Base-by-base conservation (phyloP, 306 rosid genomes). In the Pachyrhizus erosus region DNA sequence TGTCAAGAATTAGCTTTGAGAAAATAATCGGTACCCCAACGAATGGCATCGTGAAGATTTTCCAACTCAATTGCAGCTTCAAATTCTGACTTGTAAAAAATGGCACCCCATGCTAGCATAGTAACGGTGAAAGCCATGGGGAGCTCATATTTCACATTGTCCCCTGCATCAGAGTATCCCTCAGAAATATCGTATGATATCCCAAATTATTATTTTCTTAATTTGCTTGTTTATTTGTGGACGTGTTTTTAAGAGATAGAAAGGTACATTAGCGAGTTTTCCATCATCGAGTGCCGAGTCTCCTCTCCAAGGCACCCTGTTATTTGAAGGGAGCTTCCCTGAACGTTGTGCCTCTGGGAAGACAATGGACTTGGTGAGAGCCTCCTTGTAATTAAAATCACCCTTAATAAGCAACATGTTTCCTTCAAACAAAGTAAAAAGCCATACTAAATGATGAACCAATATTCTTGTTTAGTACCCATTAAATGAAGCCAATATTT, bases 81-180 rank as follows among this genome's bases (percentile, higher is more conserved):
- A 2, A 93, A 82, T 76, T 96, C 93, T 9, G 76, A 3, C 13
- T 72, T 66, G 90, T 89, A 93, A 51, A 61, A 68, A 4, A 92
- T 4, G 7, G 96, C 97, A 20, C 87, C 89, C 99, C 99, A 96
- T 71, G 99, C 69, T 1, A 93, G 88, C 24, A 97, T 91, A 3
- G 99, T 93, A 0, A 96, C 82, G 0, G 99, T 96, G 86, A 96
- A 96, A 31, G 99, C 99, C 99, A 96, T 91, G 0, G 99, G 99
- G 2, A 96, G 88, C 5, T 98, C 99, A 69, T 91, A 93, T 58
- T 96, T 96, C 24, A 96, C 98, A 37, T 96, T 96, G 79, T 96
- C 99, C n/a, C 99, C 99, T 12, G 99, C 99, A 80, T 96, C 99
- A 77, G 93, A 96, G 73, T 96, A 93, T 82, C 99, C 99, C 2